Base-by-base conservation (phyloP, 1,139 yeast species). In the Tardiomyces depauwii region DNA sequence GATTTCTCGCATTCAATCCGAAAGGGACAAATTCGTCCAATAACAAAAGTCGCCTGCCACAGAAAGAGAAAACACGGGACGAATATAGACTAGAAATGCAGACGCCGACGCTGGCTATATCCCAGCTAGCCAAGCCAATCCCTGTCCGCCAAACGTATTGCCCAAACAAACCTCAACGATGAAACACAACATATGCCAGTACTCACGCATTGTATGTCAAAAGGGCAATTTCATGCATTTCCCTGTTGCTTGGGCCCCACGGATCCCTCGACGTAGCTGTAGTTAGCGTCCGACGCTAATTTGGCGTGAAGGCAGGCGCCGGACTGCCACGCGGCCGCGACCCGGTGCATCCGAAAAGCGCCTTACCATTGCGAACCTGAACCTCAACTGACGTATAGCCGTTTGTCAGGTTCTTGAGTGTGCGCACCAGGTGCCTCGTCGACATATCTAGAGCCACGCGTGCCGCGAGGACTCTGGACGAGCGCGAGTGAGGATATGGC, bases 321-420 rank as follows among this genome's bases (percentile, higher is more conserved):
- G n/a, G n/a, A n/a, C n/a, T n/a, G 7, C 14, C 40, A 14, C 14
- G 19, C 14, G 25, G 40, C 11, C 21, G 30, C 28, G 18, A n/a
- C 16, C 36, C 18, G 21, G 4, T 18, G 28, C 25, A 2, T n/a
- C 23, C 27, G 27, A 16, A 6, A n/a, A n/a, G n/a, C n/a, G n/a
- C 19, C 39, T 49, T 12, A 54, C 52, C 52, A 56, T 83, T 83
- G 60, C 95, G 74, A 32, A 86, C 94, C 57, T 80, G 66, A 18
- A 83, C 77, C 61, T 87, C 95, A 3, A 82, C 81, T 7, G 80
- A 66, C 2, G 93, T 76, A 66, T 86, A 87, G 30, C 95, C 94
- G 58, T 78, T 82, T 57, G 89, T 82, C 42, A 84, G 87, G 61
- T 86, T 86, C 63, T 86, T 21, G 25, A 21, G 25, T 7, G 25